Evolutionary conservation across 1,284 basidiomycete genomes (phyloP).

Genomic region (Anthracocystis panici-leucophaei): DNA sequence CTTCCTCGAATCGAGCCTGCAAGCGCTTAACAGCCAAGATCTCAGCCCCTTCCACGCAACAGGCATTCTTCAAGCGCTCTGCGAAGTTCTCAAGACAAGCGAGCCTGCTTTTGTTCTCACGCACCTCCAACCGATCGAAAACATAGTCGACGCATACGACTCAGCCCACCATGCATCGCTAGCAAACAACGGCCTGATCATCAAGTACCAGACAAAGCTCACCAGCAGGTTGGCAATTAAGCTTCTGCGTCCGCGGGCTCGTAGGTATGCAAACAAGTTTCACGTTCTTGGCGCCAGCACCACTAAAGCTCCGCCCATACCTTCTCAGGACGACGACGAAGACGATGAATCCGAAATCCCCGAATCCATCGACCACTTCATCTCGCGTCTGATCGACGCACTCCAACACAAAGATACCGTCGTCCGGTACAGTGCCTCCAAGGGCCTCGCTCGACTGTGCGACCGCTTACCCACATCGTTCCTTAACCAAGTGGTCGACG

Average conservation of each 20-base stretch:
- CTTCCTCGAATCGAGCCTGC: slow-evolving; percentile 21
- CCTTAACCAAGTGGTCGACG: slow-evolving; percentile 82
- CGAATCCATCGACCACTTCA: slow-evolving; percentile 80
- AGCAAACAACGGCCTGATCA: slow-evolving; percentile 47
- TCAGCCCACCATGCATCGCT: slow-evolving; percentile 66
- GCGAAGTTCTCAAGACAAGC: slow-evolving; percentile 78
- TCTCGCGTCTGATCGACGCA: slow-evolving; percentile 80
- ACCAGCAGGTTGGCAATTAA: slow-evolving; percentile 60
- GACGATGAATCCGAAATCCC: slow-evolving; percentile 78
- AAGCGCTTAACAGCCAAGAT: slow-evolving; percentile 12
- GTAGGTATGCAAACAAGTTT: slow-evolving; percentile 28
- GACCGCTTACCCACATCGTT: slow-evolving; percentile 83
- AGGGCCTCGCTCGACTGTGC: slow-evolving; percentile 87
- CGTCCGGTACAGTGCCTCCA: slow-evolving; percentile 94
- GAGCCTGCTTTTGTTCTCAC: slow-evolving; percentile 41
- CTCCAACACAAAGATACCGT: slow-evolving; percentile 95
- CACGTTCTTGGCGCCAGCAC: slow-evolving; percentile 18
- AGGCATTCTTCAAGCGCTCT: slow-evolving; percentile 80
- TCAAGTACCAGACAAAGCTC: slow-evolving; percentile 65
- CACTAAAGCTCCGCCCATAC: no score
- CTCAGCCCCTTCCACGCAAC: slow-evolving; percentile 71
- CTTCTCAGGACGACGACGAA: slow-evolving; percentile 28
- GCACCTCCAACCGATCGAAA: slow-evolving; percentile 38
- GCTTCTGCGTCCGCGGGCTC: slow-evolving; percentile 46
- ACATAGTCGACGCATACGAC: slow-evolving; percentile 58